Base-by-base conservation (phyloP, 306 rosid genomes). In the Dryas alaskensis region DNA sequence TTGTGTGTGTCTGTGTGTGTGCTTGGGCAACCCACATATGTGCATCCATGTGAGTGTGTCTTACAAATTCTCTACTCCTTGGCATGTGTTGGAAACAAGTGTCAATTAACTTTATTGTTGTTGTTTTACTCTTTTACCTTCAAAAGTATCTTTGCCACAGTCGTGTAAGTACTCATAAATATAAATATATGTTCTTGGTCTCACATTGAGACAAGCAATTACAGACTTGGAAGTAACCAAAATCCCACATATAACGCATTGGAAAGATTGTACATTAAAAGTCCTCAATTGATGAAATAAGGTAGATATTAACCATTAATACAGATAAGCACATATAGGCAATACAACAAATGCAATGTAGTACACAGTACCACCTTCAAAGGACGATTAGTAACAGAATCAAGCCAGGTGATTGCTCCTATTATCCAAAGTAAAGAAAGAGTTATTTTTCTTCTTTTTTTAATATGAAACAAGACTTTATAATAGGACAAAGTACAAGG, bases 331-430 rank as follows among this genome's bases (percentile, higher is more conserved):
- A 50, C 44, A 40, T 47, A 27, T 67, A 53, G 39, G 6, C 67
- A 75, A 39, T 10, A 6, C 44, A 67, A 48, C 9, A 74, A 59
- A 60, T 16, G 37, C 10, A 44, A 54, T 72, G 42, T 46, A 63
- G 27, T 76, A 52, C 73, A 7, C 45, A 44, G 42, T 17, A 68
- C 87, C 76, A 91, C 98, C 98, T 94, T 94, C 76, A 94, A 79
- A 73, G 98, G 96, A 68, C 54, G 84, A 81, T 94, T 94, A 37
- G 95, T 89, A 76, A 89, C 85, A 47, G 98, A 94, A 84, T 94
- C 96, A 73, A 94, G 92, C 98, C 98, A 94, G 69, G 96, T 77
- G 64, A 88, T 89, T 65, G 91, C 76, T 81, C 98, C 98, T 94
- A 72, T 52, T 82, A 14, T 75, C 69, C 74, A 73, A 79, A 73